phyloP scores from a whole-genome alignment of 169 alveolate genomes.

The Babesia sp. region DNA sequence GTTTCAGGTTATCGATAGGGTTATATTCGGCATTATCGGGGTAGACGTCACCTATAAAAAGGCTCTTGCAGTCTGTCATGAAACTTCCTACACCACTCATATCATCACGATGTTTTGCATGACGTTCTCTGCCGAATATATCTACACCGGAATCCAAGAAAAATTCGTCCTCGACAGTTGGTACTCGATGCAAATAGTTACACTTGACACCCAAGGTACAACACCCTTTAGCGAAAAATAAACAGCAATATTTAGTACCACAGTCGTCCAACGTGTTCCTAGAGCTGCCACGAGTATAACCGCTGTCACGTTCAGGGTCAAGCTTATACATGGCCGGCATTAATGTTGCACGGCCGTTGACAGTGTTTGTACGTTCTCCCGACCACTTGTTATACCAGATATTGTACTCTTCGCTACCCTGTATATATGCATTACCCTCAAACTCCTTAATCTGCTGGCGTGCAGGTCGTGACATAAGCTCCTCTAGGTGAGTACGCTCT shows the following conservation, averaged over 20 bases:
- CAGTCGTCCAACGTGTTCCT: constrained; percentile 70
- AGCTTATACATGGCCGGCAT: constrained; percentile 89
- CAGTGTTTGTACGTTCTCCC: constrained; percentile 81
- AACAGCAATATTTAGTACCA: constrained; percentile 87
- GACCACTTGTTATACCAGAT: constrained; percentile 98
- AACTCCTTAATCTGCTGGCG: constrained; percentile 56
- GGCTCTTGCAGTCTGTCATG: constrained; percentile 91
- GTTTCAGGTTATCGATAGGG: constrained; percentile 87
- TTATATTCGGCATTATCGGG: constrained; percentile 84
- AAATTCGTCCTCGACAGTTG: constrained; percentile 91
- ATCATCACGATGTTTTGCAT: constrained; percentile 94
- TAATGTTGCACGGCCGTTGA: constrained; percentile 81
- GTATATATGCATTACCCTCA: constrained; percentile 54
- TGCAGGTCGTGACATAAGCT: constrained; percentile 50
- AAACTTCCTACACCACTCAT: constrained; percentile 97
- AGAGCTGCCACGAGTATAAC: constrained; percentile 95
- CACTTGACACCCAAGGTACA: constrained; percentile 97
- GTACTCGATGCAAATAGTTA: constrained; percentile 93
- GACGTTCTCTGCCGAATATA: constrained; percentile 97
- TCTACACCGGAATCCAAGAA: constrained; percentile 91
- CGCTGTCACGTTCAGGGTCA: constrained; percentile 92
- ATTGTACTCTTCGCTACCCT: constrained; percentile 95
- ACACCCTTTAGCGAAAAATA: constrained; percentile 96
- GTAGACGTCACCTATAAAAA: constrained; percentile 90
- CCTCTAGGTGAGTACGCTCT: constrained; percentile 22